These are phyloP conservation scores for Ampelocalamus luodianensis DNA, from an alignment of 176 grass and related monocot genomes.

Conservation along the genomic window DNA sequence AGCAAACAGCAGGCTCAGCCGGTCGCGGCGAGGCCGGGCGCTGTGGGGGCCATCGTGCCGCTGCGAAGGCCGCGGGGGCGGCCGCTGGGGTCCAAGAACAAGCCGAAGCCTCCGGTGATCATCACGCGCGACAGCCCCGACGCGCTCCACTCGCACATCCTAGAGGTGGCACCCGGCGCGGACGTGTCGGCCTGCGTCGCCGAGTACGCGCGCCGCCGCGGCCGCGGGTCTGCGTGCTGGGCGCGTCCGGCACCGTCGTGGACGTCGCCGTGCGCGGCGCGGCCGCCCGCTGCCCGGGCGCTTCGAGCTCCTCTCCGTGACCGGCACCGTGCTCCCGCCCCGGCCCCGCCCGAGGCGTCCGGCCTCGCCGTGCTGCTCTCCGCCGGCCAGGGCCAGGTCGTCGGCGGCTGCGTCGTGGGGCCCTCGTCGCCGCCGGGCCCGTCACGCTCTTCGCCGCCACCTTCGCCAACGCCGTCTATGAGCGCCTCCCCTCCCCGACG, in stretches of 20 bases:
- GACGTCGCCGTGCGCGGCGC: slow-evolving; percentile 61
- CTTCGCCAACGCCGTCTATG: slow-evolving; percentile 69
- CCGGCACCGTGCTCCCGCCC: slow-evolving; percentile 61
- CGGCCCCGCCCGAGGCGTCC: slow-evolving; percentile 49
- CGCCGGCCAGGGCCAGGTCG: slow-evolving; percentile 55
- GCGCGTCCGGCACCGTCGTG: slow-evolving; percentile 52
- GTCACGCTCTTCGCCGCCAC: slow-evolving; percentile 61
- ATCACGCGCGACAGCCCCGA: slow-evolving; percentile 72
- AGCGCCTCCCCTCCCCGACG: slow-evolving; percentile 59
- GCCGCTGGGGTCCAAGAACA: slow-evolving; percentile 71
- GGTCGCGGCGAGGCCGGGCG: not conserved
- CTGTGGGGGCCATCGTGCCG: slow-evolving; percentile 48
- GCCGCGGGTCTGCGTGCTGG: slow-evolving; percentile 64
- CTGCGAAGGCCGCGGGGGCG: slow-evolving; percentile 54
- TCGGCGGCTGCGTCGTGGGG: slow-evolving; percentile 56
- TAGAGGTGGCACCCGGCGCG: slow-evolving; percentile 54
- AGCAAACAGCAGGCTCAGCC: slow-evolving; percentile 9
- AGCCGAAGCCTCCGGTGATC: slow-evolving; percentile 73
- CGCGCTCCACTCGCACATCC: slow-evolving; percentile 67
- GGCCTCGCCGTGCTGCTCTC: slow-evolving; percentile 53
- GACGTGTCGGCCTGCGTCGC: slow-evolving; percentile 61
- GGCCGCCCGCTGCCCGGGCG: slow-evolving; percentile 6
- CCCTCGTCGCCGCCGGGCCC: slow-evolving; percentile 48
- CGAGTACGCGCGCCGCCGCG: slow-evolving; percentile 65
- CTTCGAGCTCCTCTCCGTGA: slow-evolving; percentile 56